Base-by-base conservation (phyloP, 106 monocot genomes). In the Dioscorea zingiberensis region DNA sequence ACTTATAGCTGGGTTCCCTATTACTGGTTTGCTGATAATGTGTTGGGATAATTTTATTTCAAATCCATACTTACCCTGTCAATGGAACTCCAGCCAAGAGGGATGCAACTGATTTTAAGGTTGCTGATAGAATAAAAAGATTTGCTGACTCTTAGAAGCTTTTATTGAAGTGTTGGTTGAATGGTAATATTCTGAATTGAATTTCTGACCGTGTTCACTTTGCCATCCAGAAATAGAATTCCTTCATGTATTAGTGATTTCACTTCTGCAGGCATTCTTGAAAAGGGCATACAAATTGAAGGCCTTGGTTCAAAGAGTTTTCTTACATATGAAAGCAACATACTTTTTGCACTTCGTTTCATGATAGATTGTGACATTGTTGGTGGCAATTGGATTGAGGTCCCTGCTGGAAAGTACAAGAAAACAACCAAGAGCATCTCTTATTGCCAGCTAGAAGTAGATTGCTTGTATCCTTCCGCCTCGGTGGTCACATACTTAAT, bases 321-420 rank as follows among this genome's bases (percentile, higher is more conserved):
- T 56, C 58, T 93, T 48, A 98, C 98, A 66, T 98, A 98, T 74
- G 98, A 98, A 78, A 98, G 98, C 81, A 93, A 98, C 69, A 74
- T 93, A 66, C 98, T 98, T 72, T 98, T 98, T 74, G 93, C 93
- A 23, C 89, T 98, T 18, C 88, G 98, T 47, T 98, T 98, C 69
- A 98, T 98, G 98, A 93, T 98, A 71, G 98, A 98, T 64, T 80
- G 93, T 67, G 65, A 87, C 38, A 92, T 98, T 72, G 93, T 89
- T 66, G 98, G 98, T 32, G 98, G 93, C 58, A 98, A 98, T 61
- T 98, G 98, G 98, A 87, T 98, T 72, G 98, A 98, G 72, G 73
- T 84, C 58, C 86, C 81, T 75, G 70, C 72, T 44, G 98, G 98
- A 44, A 89, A 84, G 65, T 98, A 80, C 54, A 86, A 66, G 64